Percentiles rank a stretch among this genome's conserved stretches.
phyloP scores from a whole-genome alignment of 768 basidiomycete genomes.

The Boletus reticuloceps region DNA sequence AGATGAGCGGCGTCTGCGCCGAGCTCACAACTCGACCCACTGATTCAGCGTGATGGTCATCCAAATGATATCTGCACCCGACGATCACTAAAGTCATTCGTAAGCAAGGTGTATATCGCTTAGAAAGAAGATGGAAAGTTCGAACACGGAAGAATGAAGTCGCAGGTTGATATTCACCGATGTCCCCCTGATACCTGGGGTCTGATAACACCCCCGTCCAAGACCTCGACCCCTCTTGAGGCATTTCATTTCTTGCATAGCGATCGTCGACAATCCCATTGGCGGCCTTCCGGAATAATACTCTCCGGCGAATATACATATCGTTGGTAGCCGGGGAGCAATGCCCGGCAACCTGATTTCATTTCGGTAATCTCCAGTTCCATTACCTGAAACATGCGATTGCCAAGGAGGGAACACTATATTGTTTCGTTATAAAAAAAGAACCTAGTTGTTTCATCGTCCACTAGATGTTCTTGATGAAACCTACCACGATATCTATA shows the following conservation, averaged over 20 bases:
- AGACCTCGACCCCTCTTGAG: neutral
- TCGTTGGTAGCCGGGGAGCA: neutral
- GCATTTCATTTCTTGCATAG: conserved; percentile 5
- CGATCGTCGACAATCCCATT: conserved; percentile 10
- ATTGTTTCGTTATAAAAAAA: neutral
- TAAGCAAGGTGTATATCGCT: conserved; percentile 5
- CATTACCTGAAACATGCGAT: neutral
- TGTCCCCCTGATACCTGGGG: neutral
- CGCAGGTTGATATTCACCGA: neutral
- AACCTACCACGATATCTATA: conserved; percentile 1
- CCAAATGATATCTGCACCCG: neutral
- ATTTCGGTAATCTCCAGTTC: conserved; percentile 27
- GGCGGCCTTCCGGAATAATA: neutral
- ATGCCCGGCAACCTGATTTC: conserved; percentile 18
- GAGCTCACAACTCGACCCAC: conserved; percentile 14
- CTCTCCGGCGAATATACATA: conserved; percentile 4
- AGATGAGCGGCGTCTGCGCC: neutral
- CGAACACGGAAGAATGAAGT: neutral
- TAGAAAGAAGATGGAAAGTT: neutral
- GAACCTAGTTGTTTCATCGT: neutral
- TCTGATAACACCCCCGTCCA: neutral
- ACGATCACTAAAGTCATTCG: conserved; percentile 8
- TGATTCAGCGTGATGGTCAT: neutral
- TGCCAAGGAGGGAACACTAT: neutral
- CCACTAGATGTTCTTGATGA: neutral